Evolutionary conservation across 2,329 filamentous ascomycete species (phyloP).

Genomic region (Epicoccum nigrum): DNA sequence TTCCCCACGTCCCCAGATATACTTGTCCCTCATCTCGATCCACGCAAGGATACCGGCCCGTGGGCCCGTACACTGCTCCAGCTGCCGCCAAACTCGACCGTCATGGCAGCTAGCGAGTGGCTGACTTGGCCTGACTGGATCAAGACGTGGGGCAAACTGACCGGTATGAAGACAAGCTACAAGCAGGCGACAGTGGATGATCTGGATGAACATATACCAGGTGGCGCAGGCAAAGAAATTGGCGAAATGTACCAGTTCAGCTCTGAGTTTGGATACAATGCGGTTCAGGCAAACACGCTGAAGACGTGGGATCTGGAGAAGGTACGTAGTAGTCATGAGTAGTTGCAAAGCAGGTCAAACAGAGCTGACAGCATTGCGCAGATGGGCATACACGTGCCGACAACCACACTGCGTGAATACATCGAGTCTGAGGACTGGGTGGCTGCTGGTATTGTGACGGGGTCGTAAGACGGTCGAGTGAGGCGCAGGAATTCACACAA

Average conservation of each 20-base stretch:
- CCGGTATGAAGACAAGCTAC: slow-evolving; percentile 26
- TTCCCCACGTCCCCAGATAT: slow-evolving; percentile 20
- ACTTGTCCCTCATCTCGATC: slow-evolving; percentile 22
- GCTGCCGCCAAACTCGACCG: slow-evolving; percentile 25
- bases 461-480: background rate
- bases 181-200: slow-evolving; percentile 21
- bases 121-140: slow-evolving; percentile 30
- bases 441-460: slow-evolving; percentile 26
- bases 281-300: slow-evolving; percentile 26
- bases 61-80: slow-evolving; percentile 28
- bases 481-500: background rate
- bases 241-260: slow-evolving; percentile 38
- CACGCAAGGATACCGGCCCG: slow-evolving; percentile 23
- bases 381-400: slow-evolving; percentile 20
- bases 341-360: background rate
- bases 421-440: slow-evolving; percentile 21
- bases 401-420: slow-evolving; percentile 17
- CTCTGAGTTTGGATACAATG: slow-evolving; percentile 43
- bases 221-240: slow-evolving; percentile 32
- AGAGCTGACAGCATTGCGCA: slow-evolving; percentile 2
- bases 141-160: slow-evolving; percentile 28
- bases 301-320: slow-evolving; percentile 20
- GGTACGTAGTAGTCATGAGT: slow-evolving; percentile 1
- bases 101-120: slow-evolving; percentile 31
- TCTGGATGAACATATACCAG: slow-evolving; percentile 27